These are phyloP conservation scores for Candida dubliniensis DNA, from an alignment of 1,139 yeast species.

Conservation along the genomic window DNA sequence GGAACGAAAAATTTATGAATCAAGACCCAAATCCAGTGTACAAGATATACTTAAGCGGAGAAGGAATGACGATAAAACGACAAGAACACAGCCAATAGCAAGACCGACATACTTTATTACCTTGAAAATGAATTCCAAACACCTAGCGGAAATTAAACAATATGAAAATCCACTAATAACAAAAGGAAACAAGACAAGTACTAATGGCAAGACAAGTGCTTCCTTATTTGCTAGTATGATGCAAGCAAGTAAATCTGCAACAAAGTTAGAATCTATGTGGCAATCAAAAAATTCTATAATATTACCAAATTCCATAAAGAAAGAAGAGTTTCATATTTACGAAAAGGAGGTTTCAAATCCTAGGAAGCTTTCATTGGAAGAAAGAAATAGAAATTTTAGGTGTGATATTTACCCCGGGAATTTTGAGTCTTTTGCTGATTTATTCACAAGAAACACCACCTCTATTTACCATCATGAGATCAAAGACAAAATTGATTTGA, in stretches of 20 bases:
- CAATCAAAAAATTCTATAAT: conserved; percentile 18
- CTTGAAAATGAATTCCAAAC: conserved; percentile 26
- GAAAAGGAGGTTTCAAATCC: conserved; percentile 6
- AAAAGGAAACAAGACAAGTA: conserved; percentile 19
- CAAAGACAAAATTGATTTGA: not conserved
- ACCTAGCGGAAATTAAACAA: conserved; percentile 27
- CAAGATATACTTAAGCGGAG: conserved; percentile 1
- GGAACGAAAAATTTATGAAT: not conserved
- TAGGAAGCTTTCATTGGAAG: not conserved
- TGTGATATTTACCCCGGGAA: not conserved
- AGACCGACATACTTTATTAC: conserved; percentile 21
- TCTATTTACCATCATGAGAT: not conserved
- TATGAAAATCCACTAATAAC: conserved; percentile 35
- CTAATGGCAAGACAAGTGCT: conserved; percentile 12
- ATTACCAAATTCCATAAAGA: conserved; percentile 15
- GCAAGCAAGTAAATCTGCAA: conserved; percentile 23
- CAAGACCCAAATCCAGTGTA: conserved; percentile 1
- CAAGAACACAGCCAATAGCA: conserved; percentile 1
- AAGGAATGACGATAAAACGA: not conserved
- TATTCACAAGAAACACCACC: not conserved
- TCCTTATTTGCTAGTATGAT: conserved; percentile 29
- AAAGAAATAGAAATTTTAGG: not conserved
- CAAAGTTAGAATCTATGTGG: conserved; percentile 20
- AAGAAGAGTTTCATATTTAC: conserved; percentile 22
- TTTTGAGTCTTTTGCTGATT: not conserved